These are phyloP conservation scores for Ceratopteris richardii DNA, from an alignment of 75 land plant genomes.

Conservation along the genomic window DNA sequence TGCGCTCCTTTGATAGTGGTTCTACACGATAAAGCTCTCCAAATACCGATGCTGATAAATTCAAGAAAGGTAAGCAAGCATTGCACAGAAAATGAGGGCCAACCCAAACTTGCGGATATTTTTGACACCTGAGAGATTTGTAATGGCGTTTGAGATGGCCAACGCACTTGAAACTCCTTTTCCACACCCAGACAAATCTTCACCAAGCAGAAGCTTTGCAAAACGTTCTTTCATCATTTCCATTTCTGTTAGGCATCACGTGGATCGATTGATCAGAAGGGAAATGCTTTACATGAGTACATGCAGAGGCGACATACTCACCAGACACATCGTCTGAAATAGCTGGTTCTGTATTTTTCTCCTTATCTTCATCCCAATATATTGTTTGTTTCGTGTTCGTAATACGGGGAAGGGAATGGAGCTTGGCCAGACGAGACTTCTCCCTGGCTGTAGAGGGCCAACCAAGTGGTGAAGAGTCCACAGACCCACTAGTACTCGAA, in stretches of 20 bases:
- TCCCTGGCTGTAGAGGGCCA: constrained; percentile 28
- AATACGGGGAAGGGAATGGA: constrained; percentile 9
- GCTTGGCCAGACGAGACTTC: constrained; percentile 3
- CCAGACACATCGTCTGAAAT: constrained; percentile 21
- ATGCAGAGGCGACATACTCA: too few relatives aligned
- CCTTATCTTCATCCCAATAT: constrained; percentile 26
- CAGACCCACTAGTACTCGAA: constrained; percentile 3
- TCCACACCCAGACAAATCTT: constrained; percentile 49
- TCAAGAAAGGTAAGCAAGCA: neutral
- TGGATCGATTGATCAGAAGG: too few relatives aligned
- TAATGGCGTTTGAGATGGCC: constrained; percentile 45
- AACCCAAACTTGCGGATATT: too few relatives aligned
- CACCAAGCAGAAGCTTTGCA: constrained; percentile 46
- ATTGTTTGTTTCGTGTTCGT: constrained; percentile 7
- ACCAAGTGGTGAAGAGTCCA: constrained; percentile 26
- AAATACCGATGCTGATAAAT: constrained; percentile 46
- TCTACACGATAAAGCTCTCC: constrained; percentile 62
- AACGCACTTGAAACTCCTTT: constrained; percentile 47
- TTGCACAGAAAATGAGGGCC: neutral
- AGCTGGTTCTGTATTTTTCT: constrained; percentile 7
- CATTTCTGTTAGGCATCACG: neutral
- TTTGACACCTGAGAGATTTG: constrained; percentile 38
- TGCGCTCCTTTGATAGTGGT: constrained; percentile 43
- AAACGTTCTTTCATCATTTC: constrained; percentile 50
- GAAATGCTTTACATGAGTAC: too few relatives aligned